phyloP scores from a whole-genome alignment of 495 filamentous ascomycete genomes.

The Staphylotrichum longicolle region DNA sequence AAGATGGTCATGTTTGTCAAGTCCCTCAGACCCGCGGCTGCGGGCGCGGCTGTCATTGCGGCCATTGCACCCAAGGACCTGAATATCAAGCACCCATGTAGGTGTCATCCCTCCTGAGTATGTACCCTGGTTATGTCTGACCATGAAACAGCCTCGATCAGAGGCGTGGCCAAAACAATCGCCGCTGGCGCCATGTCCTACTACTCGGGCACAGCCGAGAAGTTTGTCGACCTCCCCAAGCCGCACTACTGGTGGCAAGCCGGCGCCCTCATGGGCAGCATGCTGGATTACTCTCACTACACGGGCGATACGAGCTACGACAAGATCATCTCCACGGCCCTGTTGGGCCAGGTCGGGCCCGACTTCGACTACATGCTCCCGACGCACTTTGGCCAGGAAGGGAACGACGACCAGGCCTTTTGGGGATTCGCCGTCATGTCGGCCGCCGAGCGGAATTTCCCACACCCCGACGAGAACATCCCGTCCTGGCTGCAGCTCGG shows the following conservation, averaged over 20 bases:
- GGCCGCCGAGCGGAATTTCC: constrained; percentile 71
- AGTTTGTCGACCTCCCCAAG: constrained; percentile 61
- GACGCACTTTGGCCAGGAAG: constrained; percentile 45
- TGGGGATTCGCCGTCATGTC: constrained; percentile 74
- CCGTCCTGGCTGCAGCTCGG: constrained; percentile 63
- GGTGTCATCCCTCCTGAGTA: constrained; percentile 10
- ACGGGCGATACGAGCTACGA: constrained; percentile 76
- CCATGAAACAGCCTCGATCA: constrained; percentile 44
- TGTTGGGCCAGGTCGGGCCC: constrained; percentile 63
- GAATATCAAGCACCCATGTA: constrained; percentile 44
- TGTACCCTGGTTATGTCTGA: background rate
- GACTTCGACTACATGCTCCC: constrained; percentile 59
- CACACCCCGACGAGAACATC: constrained; percentile 53
- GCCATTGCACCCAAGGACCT: constrained; percentile 42
- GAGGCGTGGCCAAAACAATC: constrained; percentile 47
- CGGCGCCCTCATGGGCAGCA: constrained; percentile 66
- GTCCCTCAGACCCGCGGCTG: constrained; percentile 31
- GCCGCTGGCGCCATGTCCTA: constrained; percentile 56
- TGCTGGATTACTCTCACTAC: constrained; percentile 84
- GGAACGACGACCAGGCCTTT: constrained; percentile 78
- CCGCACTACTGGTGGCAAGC: constrained; percentile 85
- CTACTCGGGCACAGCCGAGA: constrained; percentile 62
- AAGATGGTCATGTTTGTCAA: constrained; percentile 35
- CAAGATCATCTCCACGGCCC: constrained; percentile 59
- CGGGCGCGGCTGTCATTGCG: constrained; percentile 31